Base-by-base conservation (phyloP, 371 early-diverging fungal species). In the Mucor irregularis region DNA sequence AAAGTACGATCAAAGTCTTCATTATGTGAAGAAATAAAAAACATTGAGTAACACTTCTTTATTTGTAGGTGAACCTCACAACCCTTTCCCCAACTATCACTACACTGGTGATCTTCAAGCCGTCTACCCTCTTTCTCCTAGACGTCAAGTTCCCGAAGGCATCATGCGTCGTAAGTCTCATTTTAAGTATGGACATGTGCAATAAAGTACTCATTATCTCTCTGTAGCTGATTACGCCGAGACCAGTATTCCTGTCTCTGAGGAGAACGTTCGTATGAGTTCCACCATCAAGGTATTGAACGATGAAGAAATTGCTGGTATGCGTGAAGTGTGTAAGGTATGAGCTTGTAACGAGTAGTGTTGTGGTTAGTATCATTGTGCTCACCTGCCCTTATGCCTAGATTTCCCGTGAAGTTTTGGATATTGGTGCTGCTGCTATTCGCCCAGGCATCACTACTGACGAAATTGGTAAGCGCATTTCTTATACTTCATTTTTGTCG, bases 361-460 rank as follows among this genome's bases (percentile, higher is more conserved):
- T 37, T 13, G 4, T 25, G 22, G 26, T 31, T 30, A 4, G 5
- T 39, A 10, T 16, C 11, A 37, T 35, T 14, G 6, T 28, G 14
- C 42, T 4, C 22, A 0, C 30, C n/a, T n/a, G n/a, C n/a, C n/a
- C n/a, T n/a, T n/a, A n/a, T n/a, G n/a, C n/a, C n/a, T 53, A 81
- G 90, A 71, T 98, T 17, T 85, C 91, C 3, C 83, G 96, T 31
- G 93, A 95, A 68, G 92, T 94, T 2, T 80, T 97, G 24, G 89
- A 93, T 56, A 86, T 82, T 40, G 96, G 90, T 50, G 86, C 84
- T 19, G 82, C 83, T 19, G 89, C 93, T 39, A 82, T 93, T 56
- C 84, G 83, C 60, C 80, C 85, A 35, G 99, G 99, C 16, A 84
- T 90, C 5, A 96, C 97, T 1, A 96, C 97, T 0, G 95, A 91